Percentiles rank a stretch among this genome's conserved stretches.
phyloP scores from a whole-genome alignment of 495 filamentous ascomycete species.

The Geopyxis carbonaria region DNA sequence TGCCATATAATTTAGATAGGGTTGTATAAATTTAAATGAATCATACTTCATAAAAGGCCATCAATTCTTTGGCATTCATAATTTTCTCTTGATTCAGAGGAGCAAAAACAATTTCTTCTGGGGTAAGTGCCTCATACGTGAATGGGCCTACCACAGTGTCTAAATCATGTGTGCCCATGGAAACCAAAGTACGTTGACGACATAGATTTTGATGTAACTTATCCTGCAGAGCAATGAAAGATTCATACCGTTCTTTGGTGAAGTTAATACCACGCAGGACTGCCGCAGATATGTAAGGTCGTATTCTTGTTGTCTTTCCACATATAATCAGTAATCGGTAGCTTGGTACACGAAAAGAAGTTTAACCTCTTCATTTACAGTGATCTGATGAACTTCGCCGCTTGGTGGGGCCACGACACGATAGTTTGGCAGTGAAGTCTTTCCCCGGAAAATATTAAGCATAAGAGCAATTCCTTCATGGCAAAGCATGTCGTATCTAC shows the following conservation, averaged over 20 bases:
- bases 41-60: slow-evolving; percentile 73
- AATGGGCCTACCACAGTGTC: slow-evolving; percentile 90
- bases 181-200: slow-evolving; percentile 75
- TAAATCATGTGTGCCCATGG: slow-evolving; percentile 93
- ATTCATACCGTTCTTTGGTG: slow-evolving; percentile 76
- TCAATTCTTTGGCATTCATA: slow-evolving; percentile 77
- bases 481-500: slow-evolving; percentile 92
- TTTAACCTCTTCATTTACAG: slow-evolving; percentile 34
- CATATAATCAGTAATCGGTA: neutral
- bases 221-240: slow-evolving; percentile 95
- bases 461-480: slow-evolving; percentile 93
- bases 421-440: slow-evolving; percentile 58
- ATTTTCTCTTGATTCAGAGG: slow-evolving; percentile 79
- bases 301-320: slow-evolving; percentile 52
- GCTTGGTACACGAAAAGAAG: neutral
- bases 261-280: slow-evolving; percentile 83
- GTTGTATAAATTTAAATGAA: slow-evolving; percentile 3
- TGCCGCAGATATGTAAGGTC: slow-evolving; percentile 72
- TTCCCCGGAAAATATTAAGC: slow-evolving; percentile 84
- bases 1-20: slow-evolving; percentile 22
- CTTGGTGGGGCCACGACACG: slow-evolving; percentile 49
- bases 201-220: slow-evolving; percentile 96
- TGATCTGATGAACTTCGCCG: slow-evolving; percentile 61
- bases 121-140: slow-evolving; percentile 82
- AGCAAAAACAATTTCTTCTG: slow-evolving; percentile 78